Evolutionary conservation across 352 stramenopile species (phyloP), one percentile per base, ranked within the genome.

Genomic region (Poterioochromonas sp.): DNA sequence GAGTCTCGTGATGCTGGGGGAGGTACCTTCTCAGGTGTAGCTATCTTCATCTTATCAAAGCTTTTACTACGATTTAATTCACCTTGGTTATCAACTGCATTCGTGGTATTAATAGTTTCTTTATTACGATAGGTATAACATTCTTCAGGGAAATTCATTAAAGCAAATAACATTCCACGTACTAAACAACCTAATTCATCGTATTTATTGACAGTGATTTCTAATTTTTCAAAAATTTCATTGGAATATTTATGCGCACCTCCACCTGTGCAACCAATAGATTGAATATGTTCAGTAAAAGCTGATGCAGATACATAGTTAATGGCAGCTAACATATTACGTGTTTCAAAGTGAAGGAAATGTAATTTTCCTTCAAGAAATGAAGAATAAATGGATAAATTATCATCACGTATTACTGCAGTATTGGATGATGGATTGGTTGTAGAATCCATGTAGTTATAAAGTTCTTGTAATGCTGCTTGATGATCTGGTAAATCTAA

Each of bases 111-210:
- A n/a, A n/a, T n/a, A n/a, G n/a, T n/a, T 2, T 85, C 84, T 20
- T 86, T 80, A 35, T 83, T 76, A 73, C 71, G 41, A 84, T 97
- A 98, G 39, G 94, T 98, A 83, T 97, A 98, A 77, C 96, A 96
- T 89, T 98, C 95, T 77, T 97, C 92, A 0, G 93, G 88, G 12
- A 98, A 85, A 76, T 94, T 96, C 26, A 90, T 93, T 53, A 98
- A 86, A 22, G 98, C 85, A 81, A 98, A 96, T 85, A 98, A 93
- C 83, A 99, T 93, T 0, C 95, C 95, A 44, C 93, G 84, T 79
- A 99, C 95, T 39, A 97, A 90, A 83, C 92, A 97, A 77, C 97
- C 90, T 81, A 99, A 93, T 85, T 99, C 95, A 83, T 98, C 93
- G 77, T 92, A 88, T 82, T 97, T 97, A 74, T 90, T 77, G 76